Conservation (phyloP, 2,329 filamentous ascomycete genomes). For the Colletotrichum coccodes region DNA sequence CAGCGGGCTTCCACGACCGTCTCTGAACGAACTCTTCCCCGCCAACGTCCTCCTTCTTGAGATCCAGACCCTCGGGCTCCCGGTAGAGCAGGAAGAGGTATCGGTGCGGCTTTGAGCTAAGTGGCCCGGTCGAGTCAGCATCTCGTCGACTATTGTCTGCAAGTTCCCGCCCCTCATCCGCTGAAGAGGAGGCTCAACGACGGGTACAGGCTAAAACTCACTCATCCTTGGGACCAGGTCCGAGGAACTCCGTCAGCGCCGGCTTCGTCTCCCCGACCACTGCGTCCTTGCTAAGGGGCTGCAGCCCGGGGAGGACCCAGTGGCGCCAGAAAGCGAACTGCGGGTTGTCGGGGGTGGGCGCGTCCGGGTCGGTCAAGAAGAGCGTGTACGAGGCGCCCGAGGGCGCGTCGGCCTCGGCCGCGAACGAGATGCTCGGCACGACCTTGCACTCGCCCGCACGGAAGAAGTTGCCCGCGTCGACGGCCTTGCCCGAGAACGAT, state of each 20-base stretch:
- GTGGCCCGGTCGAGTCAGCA: neutral
- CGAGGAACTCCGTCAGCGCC: conserved; percentile 54
- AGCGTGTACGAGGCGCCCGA: conserved; percentile 52
- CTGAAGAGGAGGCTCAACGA: neutral
- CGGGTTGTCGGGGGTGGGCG: conserved; percentile 63
- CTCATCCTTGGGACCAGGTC: conserved; percentile 58
- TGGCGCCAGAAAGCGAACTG: conserved; percentile 67
- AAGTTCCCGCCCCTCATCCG: neutral
- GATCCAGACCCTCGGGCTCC: conserved; percentile 46
- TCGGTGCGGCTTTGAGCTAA: conserved; percentile 58
- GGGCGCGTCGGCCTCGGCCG: conserved; percentile 43
- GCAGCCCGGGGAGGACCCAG: conserved; percentile 58
- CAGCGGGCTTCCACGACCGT: conserved; percentile 51
- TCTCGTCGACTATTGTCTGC: no score
- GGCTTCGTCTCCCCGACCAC: conserved; percentile 42
- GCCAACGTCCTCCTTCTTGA: conserved; percentile 54
- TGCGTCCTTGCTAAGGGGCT: conserved; percentile 39
- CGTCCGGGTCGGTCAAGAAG: conserved; percentile 63
- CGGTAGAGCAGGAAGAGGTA: conserved; percentile 57
- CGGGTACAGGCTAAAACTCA: conserved; percentile 37
- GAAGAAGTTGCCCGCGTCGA: conserved; percentile 51
- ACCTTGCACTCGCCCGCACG: conserved; percentile 49
- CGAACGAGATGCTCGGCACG: conserved; percentile 48
- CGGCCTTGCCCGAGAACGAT: conserved; percentile 44
- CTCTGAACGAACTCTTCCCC: conserved; percentile 58